phyloP scores from a whole-genome alignment of 257 asterid species.

The Nicotiana tabacum region DNA sequence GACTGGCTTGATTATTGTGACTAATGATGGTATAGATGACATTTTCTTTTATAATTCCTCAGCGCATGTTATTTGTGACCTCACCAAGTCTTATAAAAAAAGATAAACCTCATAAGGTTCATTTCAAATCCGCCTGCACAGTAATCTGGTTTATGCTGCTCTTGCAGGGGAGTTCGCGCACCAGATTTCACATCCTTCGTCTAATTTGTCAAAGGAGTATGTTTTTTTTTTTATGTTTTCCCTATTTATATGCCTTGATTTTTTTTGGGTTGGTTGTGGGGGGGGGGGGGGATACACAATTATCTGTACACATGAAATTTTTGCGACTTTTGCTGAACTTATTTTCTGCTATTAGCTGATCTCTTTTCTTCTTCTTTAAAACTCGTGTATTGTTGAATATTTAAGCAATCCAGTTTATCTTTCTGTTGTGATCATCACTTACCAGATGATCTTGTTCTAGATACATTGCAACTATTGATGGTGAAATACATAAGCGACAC shows the following conservation, averaged over 20 bases:
- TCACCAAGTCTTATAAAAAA: neutral
- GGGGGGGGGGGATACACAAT: neutral
- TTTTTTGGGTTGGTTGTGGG: neutral
- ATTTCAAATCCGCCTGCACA: neutral
- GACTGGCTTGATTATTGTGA: conserved; percentile 84
- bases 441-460: conserved; percentile 34
- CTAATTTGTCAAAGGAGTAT: conserved; percentile 90
- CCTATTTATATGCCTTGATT: neutral
- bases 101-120: neutral
- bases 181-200: conserved; percentile 91
- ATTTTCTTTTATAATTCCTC: neutral
- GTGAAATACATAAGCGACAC: conserved; percentile 58
- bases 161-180: conserved; percentile 86
- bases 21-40: conserved; percentile 75
- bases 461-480: conserved; percentile 80
- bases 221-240: conserved; percentile 17
- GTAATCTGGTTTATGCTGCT: conserved; percentile 14
- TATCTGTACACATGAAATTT: neutral
- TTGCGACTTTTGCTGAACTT: neutral
- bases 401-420: neutral
- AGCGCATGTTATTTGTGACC: neutral
- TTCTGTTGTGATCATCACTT: neutral
- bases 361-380: conserved; percentile 12
- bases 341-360: conserved; percentile 1
- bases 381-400: neutral